Percentiles rank a stretch among this genome's conserved stretches.
Conservation (phyloP, 306 rosid species). For the Biancaea sappan region DNA sequence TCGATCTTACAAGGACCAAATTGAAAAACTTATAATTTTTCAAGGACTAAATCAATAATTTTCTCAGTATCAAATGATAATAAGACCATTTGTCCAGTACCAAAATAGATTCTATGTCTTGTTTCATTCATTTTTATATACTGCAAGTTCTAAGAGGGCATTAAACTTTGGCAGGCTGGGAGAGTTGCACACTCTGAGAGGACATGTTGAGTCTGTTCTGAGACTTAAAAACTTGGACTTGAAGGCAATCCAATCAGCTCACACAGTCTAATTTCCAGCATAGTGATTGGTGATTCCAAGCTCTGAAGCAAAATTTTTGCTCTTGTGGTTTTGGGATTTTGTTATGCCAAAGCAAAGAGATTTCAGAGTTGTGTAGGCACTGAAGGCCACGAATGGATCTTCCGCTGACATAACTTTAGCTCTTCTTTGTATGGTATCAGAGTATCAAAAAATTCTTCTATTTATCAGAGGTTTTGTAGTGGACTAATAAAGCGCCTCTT, state of each 20-base stretch:
- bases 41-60: too few species aligned
- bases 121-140: neutral
- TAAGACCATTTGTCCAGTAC: neutral
- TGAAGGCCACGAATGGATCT: slow-evolving; percentile 6
- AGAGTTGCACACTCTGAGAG: slow-evolving; percentile 71
- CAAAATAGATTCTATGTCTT: neutral
- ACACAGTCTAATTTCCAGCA: slow-evolving; percentile 55
- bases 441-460: slow-evolving; percentile 26
- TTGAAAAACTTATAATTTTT: neutral
- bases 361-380: slow-evolving; percentile 4
- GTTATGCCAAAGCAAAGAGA: slow-evolving; percentile 18
- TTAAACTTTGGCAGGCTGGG: slow-evolving; percentile 61
- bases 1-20: too few species aligned
- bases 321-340: slow-evolving; percentile 3
- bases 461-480: slow-evolving; percentile 12
- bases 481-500: slow-evolving; percentile 29
- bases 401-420: neutral
- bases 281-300: slow-evolving; percentile 10
- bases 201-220: slow-evolving; percentile 72
- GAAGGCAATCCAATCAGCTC: slow-evolving; percentile 51
- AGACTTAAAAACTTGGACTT: slow-evolving; percentile 73
- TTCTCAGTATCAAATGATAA: too few species aligned
- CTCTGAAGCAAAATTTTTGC: slow-evolving; percentile 30
- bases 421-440: slow-evolving; percentile 15
- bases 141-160: slow-evolving; percentile 1